Conservation (phyloP, 192 early-diverging fungal genomes). For the Gryganskiella cystojenkinii region DNA sequence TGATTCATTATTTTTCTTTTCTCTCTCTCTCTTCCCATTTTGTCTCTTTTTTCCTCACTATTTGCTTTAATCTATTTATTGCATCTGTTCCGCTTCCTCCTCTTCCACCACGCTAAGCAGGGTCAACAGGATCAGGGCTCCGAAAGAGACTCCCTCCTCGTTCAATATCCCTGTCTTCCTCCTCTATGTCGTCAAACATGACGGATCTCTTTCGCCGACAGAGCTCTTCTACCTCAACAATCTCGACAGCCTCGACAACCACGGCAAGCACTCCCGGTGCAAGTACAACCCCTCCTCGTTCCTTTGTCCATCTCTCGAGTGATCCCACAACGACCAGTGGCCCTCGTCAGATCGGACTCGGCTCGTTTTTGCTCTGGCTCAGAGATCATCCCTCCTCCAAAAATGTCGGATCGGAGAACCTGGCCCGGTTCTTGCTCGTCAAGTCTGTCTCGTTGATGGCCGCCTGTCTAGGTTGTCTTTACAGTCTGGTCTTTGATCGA, state of each 20-base stretch:
- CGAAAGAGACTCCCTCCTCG: constrained; percentile 11
- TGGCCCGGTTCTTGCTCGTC: constrained; percentile 31
- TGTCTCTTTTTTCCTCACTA: constrained; percentile 10
- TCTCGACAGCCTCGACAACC: neutral
- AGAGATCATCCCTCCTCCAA: constrained; percentile 35
- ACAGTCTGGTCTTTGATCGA: constrained; percentile 42
- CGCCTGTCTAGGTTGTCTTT: constrained; percentile 40
- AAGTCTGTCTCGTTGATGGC: constrained; percentile 38
- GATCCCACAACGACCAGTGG: constrained; percentile 9
- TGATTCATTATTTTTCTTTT: constrained; percentile 1
- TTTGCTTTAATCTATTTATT: too few relatives aligned
- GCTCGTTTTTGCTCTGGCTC: constrained; percentile 35
- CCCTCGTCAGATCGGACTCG: constrained; percentile 22
- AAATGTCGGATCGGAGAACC: constrained; percentile 37
- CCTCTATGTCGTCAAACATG: constrained; percentile 9
- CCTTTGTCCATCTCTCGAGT: constrained; percentile 3
- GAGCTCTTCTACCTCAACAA: constrained; percentile 3
- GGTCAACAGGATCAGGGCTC: neutral
- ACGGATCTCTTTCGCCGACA: constrained; percentile 33
- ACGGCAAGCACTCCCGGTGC: too few relatives aligned
- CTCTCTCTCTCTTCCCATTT: neutral
- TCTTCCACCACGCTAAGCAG: too few relatives aligned
- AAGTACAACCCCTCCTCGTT: neutral
- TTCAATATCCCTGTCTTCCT: constrained; percentile 25
- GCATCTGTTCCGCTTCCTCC: too few relatives aligned